Base-by-base conservation (phyloP, 1,139 yeast genomes). In the Candida neerlandica region DNA sequence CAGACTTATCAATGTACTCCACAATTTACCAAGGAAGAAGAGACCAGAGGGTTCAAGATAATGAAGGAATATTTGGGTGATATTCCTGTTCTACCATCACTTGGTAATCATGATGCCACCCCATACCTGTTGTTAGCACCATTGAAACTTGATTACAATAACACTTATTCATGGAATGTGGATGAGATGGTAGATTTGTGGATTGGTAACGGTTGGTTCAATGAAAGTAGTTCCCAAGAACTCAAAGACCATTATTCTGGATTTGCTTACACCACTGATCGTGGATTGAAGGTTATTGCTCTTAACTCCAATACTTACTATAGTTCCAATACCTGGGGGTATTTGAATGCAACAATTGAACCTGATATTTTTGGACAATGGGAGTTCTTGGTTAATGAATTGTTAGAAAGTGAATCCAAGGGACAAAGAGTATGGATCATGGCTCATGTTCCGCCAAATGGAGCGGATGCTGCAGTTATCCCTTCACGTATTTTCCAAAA, bases 341-440 rank as follows among this genome's bases (percentile, higher is more conserved):
- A 78, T 63, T 78, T 84, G 67, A 77, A 81, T 57, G 71, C 81
- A 56, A 64, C 69, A 27, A 62, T 75, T 21, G 73, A 81, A 52
- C 81, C 84, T 4, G 91, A 86, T 59, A 70, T 78, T 27, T 84
- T 85, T 56, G 91, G 89, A 2, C 82, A 80, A 58, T 74, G 86
- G 73, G 67, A 79, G 55, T 86, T 84, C 61, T 66, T 86, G 54
- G 77, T 84, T 44, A 76, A 80, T 52, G 90, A 86, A 64, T 71
- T 86, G 50, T 64, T 78, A 19, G 85, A 75, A 46, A 75, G 85
- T 60, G 91, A 86, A 63, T 51, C 63, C 33, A 70, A 67, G 7
- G 82, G 80, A 43, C 82, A 84, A 63, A 72, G 86, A 55, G 91
- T 84, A 5, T 86, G 91, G 91, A 73, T 86, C 51, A 75, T 84